Percentiles rank a stretch among this genome's conserved stretches.
Evolutionary conservation across 441 rosid genomes (phyloP).

Genomic region (Raphanus hybrid): DNA sequence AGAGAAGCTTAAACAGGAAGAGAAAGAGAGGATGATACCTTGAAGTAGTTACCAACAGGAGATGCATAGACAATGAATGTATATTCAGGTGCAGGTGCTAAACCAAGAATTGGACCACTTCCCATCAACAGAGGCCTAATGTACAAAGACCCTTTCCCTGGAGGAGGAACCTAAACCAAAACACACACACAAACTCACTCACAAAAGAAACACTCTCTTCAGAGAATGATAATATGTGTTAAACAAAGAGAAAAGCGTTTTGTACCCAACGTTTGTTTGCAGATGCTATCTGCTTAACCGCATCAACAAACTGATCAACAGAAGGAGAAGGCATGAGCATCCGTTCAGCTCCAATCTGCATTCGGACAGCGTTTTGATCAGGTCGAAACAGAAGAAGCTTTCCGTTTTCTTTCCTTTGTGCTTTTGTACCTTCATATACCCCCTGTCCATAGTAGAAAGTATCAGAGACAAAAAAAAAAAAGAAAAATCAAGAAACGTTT

Average conservation of each 20-base stretch:
- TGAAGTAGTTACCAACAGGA: slow-evolving; percentile 84
- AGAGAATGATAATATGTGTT: background rate
- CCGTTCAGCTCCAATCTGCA: slow-evolving; percentile 80
- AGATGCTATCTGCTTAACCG: slow-evolving; percentile 63
- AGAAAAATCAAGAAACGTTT: slow-evolving; percentile 6
- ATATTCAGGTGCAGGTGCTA: slow-evolving; percentile 83
- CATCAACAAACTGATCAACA: slow-evolving; percentile 66
- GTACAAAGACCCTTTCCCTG: slow-evolving; percentile 85
- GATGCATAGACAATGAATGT: slow-evolving; percentile 79
- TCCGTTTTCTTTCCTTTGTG: slow-evolving; percentile 66
- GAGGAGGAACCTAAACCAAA: slow-evolving; percentile 72
- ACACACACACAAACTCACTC: slow-evolving; percentile 16
- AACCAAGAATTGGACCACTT: slow-evolving; percentile 83
- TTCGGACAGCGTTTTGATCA: slow-evolving; percentile 65
- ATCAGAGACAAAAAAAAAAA: background rate
- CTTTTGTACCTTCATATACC: slow-evolving; percentile 81
- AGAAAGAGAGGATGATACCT: slow-evolving; percentile 44
- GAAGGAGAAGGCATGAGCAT: slow-evolving; percentile 90
- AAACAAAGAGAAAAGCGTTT: slow-evolving; percentile 3
- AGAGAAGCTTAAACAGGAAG: background rate
- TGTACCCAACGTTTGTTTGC: slow-evolving; percentile 89
- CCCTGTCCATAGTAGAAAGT: slow-evolving; percentile 49
- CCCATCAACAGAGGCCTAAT: slow-evolving; percentile 89
- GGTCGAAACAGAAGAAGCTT: slow-evolving; percentile 74
- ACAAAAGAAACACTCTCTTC: slow-evolving; percentile 18